Percentiles rank a stretch among this genome's conserved stretches.
Conservation (phyloP, 2,329 filamentous ascomycete species). For the Penicillium corylophilum region DNA sequence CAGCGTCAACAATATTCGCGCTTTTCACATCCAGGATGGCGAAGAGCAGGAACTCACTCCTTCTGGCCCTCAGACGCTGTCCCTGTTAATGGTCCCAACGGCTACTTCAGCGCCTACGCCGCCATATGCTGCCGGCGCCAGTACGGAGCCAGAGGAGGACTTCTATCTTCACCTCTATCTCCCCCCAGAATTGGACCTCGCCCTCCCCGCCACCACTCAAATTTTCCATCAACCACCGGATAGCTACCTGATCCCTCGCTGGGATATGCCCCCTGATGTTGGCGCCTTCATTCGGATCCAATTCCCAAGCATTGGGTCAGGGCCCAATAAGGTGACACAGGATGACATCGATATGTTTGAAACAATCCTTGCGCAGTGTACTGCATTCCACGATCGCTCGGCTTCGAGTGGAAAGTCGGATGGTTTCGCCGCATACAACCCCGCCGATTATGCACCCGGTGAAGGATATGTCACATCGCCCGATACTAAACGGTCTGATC, state of each 20-base stretch:
- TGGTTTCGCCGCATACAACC: conserved; percentile 65
- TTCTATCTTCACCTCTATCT: conserved; percentile 96
- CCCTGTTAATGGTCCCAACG: conserved; percentile 92
- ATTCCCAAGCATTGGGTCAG: conserved; percentile 72
- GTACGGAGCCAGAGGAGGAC: conserved; percentile 72
- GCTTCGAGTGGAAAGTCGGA: conserved; percentile 46
- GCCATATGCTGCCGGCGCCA: conserved; percentile 49
- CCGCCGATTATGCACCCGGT: conserved; percentile 74
- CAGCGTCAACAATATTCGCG: conserved; percentile 75
- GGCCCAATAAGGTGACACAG: conserved; percentile 66
- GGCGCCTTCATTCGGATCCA: conserved; percentile 92
- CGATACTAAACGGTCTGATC: conserved; percentile 28
- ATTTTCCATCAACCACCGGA: conserved; percentile 93
- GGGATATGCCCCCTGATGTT: conserved; percentile 84
- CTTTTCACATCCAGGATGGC: conserved; percentile 88
- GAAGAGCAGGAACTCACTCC: conserved; percentile 78
- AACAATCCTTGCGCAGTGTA: conserved; percentile 96
- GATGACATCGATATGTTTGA: conserved; percentile 96
- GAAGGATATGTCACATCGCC: conserved; percentile 65
- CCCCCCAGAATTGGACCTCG: conserved; percentile 89
- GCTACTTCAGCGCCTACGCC: conserved; percentile 64
- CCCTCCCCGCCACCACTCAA: conserved; percentile 90
- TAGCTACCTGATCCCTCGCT: conserved; percentile 92
- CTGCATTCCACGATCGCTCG: conserved; percentile 85
- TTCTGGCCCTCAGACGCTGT: conserved; percentile 84